These are phyloP conservation scores for Diplodia scrobiculata DNA, from an alignment of 2,329 filamentous ascomycete genomes.

Conservation along the genomic window DNA sequence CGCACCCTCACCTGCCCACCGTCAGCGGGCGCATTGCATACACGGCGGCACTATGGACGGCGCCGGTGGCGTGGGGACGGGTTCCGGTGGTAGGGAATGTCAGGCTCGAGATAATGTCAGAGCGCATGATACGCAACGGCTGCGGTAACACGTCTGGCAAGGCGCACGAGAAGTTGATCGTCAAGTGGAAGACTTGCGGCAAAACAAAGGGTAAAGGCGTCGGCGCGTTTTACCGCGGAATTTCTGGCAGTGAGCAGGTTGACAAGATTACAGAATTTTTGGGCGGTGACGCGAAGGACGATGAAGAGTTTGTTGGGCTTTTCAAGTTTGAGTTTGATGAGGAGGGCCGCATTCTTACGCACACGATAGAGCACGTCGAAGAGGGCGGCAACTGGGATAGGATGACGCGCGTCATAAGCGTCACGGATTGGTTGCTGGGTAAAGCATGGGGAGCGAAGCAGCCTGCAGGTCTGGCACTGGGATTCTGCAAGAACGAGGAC, in stretches of 20 bases:
- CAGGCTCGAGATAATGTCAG: constrained; percentile 80
- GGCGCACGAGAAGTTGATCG: constrained; percentile 77
- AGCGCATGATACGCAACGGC: constrained; percentile 73
- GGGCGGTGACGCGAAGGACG: constrained; percentile 51
- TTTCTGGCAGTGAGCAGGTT: constrained; percentile 50
- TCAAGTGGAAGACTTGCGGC: constrained; percentile 78
- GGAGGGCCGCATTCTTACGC: constrained; percentile 77
- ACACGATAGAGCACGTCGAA: constrained; percentile 93
- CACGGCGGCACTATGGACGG: constrained; percentile 91
- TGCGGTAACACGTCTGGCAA: constrained; percentile 45
- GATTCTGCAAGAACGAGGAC: constrained; percentile 29
- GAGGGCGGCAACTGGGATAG: constrained; percentile 80
- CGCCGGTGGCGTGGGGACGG: constrained; percentile 92
- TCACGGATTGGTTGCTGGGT: constrained; percentile 93
- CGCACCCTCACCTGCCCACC: constrained; percentile 85
- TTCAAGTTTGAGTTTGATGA: constrained; percentile 96
- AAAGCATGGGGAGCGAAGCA: constrained; percentile 62
- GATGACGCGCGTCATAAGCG: constrained; percentile 79
- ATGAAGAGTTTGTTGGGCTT: constrained; percentile 80
- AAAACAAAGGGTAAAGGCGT: constrained; percentile 53
- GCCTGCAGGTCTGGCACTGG: constrained; percentile 27
- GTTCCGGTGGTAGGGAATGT: constrained; percentile 90
- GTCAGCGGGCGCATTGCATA: constrained; percentile 90
- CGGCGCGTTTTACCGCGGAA: constrained; percentile 49
- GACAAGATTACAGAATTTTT: constrained; percentile 60